These are phyloP conservation scores for Leishmania aethiopica DNA, from an alignment of 208 protist species.

Conservation along the genomic window DNA sequence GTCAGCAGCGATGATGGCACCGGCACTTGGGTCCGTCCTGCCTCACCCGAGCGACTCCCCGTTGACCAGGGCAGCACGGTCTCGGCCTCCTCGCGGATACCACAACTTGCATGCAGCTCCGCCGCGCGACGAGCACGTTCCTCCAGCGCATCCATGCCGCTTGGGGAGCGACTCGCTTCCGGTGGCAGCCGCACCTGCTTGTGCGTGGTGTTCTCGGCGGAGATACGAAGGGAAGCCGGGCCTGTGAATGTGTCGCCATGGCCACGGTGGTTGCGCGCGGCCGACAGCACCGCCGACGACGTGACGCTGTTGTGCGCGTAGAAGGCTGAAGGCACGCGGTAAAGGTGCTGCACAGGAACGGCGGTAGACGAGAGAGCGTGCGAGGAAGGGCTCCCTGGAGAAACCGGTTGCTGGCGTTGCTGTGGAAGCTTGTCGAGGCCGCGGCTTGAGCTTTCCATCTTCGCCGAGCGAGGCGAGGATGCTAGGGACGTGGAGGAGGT, in stretches of 20 bases:
- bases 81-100: neutral
- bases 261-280: neutral
- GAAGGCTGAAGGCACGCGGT: constrained; percentile 6
- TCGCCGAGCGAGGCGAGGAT: neutral
- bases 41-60: neutral
- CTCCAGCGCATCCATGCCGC: constrained; percentile 3
- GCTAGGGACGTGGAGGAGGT: neutral
- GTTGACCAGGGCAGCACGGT: neutral
- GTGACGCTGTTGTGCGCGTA: constrained; percentile 5
- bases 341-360: constrained; percentile 19
- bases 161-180: neutral
- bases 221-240: neutral
- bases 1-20: neutral
- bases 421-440: neutral
- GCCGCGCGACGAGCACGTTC: constrained; percentile 27
- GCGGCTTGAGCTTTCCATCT: neutral
- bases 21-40: neutral
- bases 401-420: neutral
- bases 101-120: constrained; percentile 19
- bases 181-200: neutral
- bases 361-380: constrained; percentile 7
- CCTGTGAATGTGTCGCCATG: neutral
- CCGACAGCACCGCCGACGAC: neutral
- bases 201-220: neutral
- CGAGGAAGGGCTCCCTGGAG: constrained; percentile 5